These are phyloP conservation scores for Tolypocladium cylindrosporum DNA, from an alignment of 2,329 filamentous ascomycete genomes.

Conservation along the genomic window DNA sequence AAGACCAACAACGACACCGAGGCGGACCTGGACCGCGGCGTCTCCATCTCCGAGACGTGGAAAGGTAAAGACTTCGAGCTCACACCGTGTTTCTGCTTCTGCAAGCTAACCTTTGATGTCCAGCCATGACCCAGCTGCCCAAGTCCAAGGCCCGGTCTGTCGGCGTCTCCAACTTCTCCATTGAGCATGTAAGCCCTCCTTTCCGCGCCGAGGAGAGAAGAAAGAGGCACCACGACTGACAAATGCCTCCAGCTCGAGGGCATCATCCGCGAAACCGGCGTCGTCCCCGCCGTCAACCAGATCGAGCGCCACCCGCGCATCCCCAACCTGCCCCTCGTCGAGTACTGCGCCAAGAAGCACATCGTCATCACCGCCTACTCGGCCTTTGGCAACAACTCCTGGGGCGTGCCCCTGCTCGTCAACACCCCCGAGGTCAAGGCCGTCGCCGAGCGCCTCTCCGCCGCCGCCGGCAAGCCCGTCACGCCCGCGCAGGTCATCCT, in stretches of 20 bases:
- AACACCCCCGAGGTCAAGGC: conserved; percentile 46
- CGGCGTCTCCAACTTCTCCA: conserved; percentile 65
- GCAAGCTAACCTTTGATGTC: background rate
- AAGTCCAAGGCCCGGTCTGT: conserved; percentile 55
- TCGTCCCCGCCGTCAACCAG: conserved; percentile 55
- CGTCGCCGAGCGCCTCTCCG: conserved; percentile 37
- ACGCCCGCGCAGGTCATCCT: conserved; percentile 37
- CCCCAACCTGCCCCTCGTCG: conserved; percentile 44
- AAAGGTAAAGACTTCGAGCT: conserved; percentile 17
- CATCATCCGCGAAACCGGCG: conserved; percentile 46
- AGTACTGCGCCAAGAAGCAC: conserved; percentile 50
- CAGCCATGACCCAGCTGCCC: conserved; percentile 44
- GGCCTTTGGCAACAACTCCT: conserved; percentile 37
- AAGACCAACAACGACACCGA: conserved; percentile 21
- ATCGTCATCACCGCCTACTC: conserved; percentile 61
- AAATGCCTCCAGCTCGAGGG: conserved; percentile 34
- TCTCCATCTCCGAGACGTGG: conserved; percentile 34
- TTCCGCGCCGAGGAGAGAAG: too few relatives aligned
- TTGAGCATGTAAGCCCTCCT: conserved; percentile 31
- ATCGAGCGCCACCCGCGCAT: conserved; percentile 59
- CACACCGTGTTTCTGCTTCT: background rate
- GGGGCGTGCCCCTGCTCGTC: conserved; percentile 40
- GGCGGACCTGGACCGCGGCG: conserved; percentile 31
- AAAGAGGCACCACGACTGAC: background rate
- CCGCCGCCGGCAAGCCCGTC: conserved; percentile 23